Conservation (phyloP, 2,329 filamentous ascomycete species). For the Microsporum audouinii region DNA sequence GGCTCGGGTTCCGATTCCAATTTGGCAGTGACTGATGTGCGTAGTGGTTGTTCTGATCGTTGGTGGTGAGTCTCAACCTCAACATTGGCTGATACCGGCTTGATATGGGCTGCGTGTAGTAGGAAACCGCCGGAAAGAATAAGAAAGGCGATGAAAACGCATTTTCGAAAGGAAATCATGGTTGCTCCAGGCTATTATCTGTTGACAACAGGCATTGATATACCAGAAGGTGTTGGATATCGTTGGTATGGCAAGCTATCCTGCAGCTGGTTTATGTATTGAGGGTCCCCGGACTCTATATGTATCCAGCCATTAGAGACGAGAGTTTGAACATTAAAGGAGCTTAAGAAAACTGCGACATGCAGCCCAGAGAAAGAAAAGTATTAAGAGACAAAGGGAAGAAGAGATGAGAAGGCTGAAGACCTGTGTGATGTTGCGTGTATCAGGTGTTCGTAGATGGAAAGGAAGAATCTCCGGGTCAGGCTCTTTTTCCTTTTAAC, state of each 20-base stretch:
- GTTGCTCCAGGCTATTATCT: not conserved
- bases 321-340: not conserved
- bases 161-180: constrained; percentile 72
- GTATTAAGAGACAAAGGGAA: not conserved
- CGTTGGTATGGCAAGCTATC: not conserved
- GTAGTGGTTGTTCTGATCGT: not conserved
- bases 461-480: not conserved
- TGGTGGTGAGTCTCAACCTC: constrained; percentile 10
- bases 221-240: not conserved
- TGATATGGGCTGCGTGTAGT: constrained; percentile 49
- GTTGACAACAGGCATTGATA: not conserved
- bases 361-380: not conserved
- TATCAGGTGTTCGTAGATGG: not conserved
- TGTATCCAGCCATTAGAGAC: not conserved
- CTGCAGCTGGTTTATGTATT: not conserved
- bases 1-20: constrained; percentile 43
- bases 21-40: not conserved
- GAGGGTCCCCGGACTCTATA: not conserved
- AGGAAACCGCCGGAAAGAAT: constrained; percentile 60
- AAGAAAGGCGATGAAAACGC: constrained; percentile 58
- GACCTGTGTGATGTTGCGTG: not conserved
- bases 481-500: not conserved
- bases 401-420: not conserved
- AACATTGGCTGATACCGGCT: constrained; percentile 32
- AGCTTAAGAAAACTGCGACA: not conserved